Conservation (phyloP, 1,284 basidiomycete species). For the Ustilago xerochloae region DNA sequence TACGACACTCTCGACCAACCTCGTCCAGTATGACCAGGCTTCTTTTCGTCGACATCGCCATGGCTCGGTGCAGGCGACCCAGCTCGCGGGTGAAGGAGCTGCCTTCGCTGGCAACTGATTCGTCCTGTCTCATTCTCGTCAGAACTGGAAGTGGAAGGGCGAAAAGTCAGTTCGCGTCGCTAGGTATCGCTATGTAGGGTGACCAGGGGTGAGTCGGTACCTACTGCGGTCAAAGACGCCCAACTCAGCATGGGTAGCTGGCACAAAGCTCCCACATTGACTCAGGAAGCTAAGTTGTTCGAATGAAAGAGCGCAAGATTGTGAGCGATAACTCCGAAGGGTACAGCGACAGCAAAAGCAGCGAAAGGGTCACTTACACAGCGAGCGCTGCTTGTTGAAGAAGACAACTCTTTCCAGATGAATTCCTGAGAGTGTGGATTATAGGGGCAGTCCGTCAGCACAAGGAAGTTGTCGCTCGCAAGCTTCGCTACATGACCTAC, state of each 20-base stretch:
- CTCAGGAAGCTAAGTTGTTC: slow-evolving; percentile 12
- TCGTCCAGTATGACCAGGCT: slow-evolving; percentile 51
- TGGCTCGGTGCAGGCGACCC: slow-evolving; percentile 32
- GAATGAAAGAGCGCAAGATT: too few relatives aligned
- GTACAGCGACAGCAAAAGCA: too few relatives aligned
- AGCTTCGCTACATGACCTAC: slow-evolving; percentile 1
- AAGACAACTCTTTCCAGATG: slow-evolving; percentile 49
- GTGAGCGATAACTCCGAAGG: too few relatives aligned
- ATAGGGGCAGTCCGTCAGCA: too few relatives aligned
- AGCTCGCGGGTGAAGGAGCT: slow-evolving; percentile 50
- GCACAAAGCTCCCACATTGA: slow-evolving; percentile 47
- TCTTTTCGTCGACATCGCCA: slow-evolving; percentile 29
- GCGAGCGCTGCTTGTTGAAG: slow-evolving; percentile 45
- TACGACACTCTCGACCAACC: slow-evolving; percentile 44
- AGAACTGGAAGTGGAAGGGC: slow-evolving; percentile 12
- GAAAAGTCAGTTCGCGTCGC: not conserved
- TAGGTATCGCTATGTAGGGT: not conserved
- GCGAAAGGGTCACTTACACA: slow-evolving; percentile 9
- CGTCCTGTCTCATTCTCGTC: slow-evolving; percentile 50
- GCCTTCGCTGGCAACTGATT: slow-evolving; percentile 42
- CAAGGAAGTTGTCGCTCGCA: not conserved
- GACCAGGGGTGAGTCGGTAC: not conserved
- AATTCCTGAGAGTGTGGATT: slow-evolving; percentile 24
- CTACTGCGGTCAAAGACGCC: slow-evolving; percentile 47
- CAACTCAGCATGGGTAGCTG: slow-evolving; percentile 34